Conservation (phyloP, 2,329 filamentous ascomycete genomes). For the Diplocarpon mali region DNA sequence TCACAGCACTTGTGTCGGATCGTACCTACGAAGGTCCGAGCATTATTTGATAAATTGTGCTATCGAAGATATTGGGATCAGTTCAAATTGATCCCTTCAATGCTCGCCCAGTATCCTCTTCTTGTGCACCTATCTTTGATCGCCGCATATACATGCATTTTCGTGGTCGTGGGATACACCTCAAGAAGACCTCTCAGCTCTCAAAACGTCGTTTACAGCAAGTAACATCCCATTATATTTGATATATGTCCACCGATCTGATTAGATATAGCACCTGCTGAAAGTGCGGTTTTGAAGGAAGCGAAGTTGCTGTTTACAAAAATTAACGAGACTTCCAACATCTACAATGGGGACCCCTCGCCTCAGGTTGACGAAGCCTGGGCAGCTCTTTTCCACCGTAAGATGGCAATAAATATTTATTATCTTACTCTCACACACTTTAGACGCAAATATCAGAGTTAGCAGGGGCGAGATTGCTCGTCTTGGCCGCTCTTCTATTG, state of each 20-base stretch:
- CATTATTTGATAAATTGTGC: too few relatives aligned
- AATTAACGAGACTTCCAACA: constrained; percentile 1
- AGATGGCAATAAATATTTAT: not conserved
- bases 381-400: not conserved
- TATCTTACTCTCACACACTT: too few relatives aligned
- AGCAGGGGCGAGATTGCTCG: not conserved
- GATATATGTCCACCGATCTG: too few relatives aligned
- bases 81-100: not conserved
- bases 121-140: too few relatives aligned
- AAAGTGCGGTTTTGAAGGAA: not conserved
- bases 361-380: constrained; percentile 1
- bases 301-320: not conserved
- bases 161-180: not conserved
- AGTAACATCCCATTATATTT: too few relatives aligned
- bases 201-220: too few relatives aligned
- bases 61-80: not conserved
- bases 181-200: not conserved
- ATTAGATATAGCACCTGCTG: not conserved
- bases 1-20: too few relatives aligned
- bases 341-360: not conserved
- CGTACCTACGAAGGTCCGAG: too few relatives aligned
- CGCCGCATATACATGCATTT: too few relatives aligned
- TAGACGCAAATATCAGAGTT: not conserved
- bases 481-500: not conserved
- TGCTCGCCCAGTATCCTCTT: too few relatives aligned